These are phyloP conservation scores for Umbelopsis isabellina DNA, from an alignment of 192 early-diverging fungal genomes.

Conservation along the genomic window DNA sequence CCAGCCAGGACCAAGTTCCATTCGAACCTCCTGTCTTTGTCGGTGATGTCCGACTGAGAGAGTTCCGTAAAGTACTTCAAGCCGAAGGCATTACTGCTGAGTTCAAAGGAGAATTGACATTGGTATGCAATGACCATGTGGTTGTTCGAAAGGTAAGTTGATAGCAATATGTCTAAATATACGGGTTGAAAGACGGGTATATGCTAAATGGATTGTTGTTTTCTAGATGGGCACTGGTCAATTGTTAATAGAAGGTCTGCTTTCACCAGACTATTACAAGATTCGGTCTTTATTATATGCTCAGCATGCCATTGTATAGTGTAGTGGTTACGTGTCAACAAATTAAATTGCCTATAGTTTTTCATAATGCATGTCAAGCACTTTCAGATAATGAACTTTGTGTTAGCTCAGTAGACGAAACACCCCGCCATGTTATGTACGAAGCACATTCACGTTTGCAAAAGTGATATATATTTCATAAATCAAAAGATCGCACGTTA, in stretches of 20 bases:
- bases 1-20: conserved; percentile 1
- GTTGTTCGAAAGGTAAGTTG: conserved; percentile 61
- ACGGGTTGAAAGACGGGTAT: not conserved
- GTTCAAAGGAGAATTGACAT: conserved; percentile 81
- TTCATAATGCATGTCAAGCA: too few species aligned
- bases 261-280: conserved; percentile 72
- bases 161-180: not conserved
- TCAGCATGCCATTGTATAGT: conserved; percentile 75
- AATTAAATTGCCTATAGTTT: too few species aligned
- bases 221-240: conserved; percentile 47
- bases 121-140: conserved; percentile 83
- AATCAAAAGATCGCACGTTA: too few species aligned
- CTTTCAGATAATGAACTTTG: too few species aligned
- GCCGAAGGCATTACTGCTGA: conserved; percentile 76
- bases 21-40: conserved; percentile 73
- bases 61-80: conserved; percentile 74
- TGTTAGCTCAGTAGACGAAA: too few species aligned
- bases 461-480: too few species aligned
- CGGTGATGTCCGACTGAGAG: conserved; percentile 84
- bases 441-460: too few species aligned
- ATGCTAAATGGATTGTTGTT: not conserved
- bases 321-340: too few species aligned
- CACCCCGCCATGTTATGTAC: too few species aligned
- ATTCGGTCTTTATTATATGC: conserved; percentile 71
- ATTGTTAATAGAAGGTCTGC: conserved; percentile 62